Evolutionary conservation across 176 grass and related monocot genomes (phyloP).

Genomic region (Triticum urartu): DNA sequence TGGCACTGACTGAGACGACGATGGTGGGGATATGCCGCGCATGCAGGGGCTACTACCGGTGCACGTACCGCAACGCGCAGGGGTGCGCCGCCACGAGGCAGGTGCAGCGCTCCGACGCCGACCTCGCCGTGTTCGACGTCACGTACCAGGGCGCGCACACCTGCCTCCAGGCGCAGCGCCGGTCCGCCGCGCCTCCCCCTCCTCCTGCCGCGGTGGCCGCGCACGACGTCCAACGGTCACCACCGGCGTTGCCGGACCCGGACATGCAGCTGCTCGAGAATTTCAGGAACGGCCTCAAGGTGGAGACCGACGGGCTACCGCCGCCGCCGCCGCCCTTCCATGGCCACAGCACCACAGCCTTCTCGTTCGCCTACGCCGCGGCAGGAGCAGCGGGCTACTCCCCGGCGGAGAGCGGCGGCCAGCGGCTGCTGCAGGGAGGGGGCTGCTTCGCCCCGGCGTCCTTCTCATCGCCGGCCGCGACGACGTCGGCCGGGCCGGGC

Average conservation of each 20-base stretch:
- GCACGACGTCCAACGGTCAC: neutral
- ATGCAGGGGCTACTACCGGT: conserved; percentile 84
- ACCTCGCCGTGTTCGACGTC: conserved; percentile 61
- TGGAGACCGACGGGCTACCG: conserved; percentile 17
- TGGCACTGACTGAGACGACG: neutral
- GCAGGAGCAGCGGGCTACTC: conserved; percentile 9
- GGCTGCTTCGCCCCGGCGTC: conserved; percentile 18
- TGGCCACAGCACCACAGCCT: neutral
- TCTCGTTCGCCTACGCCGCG: conserved; percentile 28
- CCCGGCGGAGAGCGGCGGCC: neutral
- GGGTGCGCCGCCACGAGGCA: conserved; percentile 75
- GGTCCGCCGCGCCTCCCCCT: neutral
- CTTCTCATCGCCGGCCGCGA: conserved; percentile 12
- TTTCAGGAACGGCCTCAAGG: conserved; percentile 46
- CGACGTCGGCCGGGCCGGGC: conserved; percentile 29
- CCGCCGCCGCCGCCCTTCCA: neutral
- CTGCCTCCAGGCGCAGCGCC: conserved; percentile 48
- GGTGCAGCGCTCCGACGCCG: conserved; percentile 80
- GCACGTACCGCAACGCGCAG: conserved; percentile 61
- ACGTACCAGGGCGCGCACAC: conserved; percentile 71
- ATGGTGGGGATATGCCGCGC: neutral
- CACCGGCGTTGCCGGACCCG: neutral
- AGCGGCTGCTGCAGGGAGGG: neutral
- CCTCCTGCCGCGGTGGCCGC: neutral
- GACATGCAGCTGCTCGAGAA: conserved; percentile 40